Evolutionary conservation across 2,329 filamentous ascomycete genomes (phyloP).

Genomic region (Colletotrichum sp.): DNA sequence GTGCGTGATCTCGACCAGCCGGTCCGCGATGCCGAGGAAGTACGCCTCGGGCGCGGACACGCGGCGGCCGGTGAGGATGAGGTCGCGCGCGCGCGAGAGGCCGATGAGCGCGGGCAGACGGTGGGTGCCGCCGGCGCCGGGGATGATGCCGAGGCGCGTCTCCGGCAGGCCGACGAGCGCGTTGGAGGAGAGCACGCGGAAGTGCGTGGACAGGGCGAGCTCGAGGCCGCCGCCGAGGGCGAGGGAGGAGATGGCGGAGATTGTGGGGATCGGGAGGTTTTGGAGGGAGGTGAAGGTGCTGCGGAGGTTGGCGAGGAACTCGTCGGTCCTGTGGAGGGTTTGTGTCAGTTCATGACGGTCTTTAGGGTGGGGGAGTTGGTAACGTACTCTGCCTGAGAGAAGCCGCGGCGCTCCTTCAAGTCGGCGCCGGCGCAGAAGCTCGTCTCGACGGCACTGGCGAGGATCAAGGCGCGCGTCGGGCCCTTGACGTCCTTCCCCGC

Average conservation of each 20-base stretch:
- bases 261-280: constrained; percentile 83
- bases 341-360: neutral
- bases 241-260: constrained; percentile 83
- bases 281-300: constrained; percentile 76
- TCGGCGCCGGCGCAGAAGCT: constrained; percentile 96
- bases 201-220: constrained; percentile 85
- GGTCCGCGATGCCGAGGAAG: constrained; percentile 87
- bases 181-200: constrained; percentile 84
- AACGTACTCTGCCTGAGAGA: constrained; percentile 78
- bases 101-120: constrained; percentile 85
- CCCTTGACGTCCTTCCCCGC: constrained; percentile 51
- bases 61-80: constrained; percentile 88
- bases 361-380: no score
- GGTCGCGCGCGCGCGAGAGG: constrained; percentile 79
- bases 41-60: constrained; percentile 87
- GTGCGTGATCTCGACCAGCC: constrained; percentile 78
- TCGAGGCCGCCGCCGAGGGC: constrained; percentile 95
- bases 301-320: constrained; percentile 81
- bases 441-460: constrained; percentile 84
- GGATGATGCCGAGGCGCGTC: constrained; percentile 91
- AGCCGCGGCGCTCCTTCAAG: constrained; percentile 82
- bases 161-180: constrained; percentile 86
- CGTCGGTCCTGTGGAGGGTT: constrained; percentile 64
- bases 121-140: constrained; percentile 91
- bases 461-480: constrained; percentile 78